phyloP scores from a whole-genome alignment of 768 basidiomycete genomes.

The Rhizopogon vulgaris region DNA sequence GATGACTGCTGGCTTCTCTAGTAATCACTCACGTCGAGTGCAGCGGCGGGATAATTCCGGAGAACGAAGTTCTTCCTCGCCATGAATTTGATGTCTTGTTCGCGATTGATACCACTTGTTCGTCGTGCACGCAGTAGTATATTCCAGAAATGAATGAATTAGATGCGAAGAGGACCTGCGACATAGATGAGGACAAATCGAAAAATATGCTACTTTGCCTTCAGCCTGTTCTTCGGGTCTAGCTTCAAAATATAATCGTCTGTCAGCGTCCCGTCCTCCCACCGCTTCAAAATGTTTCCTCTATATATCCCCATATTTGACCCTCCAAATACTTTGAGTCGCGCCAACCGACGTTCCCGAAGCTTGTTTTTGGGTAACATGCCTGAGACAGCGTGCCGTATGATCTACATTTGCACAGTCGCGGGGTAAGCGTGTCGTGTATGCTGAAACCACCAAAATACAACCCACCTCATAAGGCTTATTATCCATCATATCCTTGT shows the following conservation, averaged over 20 bases:
- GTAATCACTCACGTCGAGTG: not conserved
- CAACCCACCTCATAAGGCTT: constrained; percentile 82
- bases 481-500: constrained; percentile 73
- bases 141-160: not conserved
- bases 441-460: not conserved
- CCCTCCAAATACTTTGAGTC: constrained; percentile 84
- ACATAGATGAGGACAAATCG: constrained; percentile 1
- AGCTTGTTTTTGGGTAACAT: constrained; percentile 99
- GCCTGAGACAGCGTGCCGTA: constrained; percentile 91
- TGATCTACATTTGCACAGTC: constrained; percentile 53
- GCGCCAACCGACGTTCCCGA: constrained; percentile 78
- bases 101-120: not conserved
- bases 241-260: constrained; percentile 26
- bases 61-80: not conserved
- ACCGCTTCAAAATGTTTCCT: constrained; percentile 72
- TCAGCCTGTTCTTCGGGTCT: constrained; percentile 14
- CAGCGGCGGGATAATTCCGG: not conserved
- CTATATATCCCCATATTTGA: constrained; percentile 72
- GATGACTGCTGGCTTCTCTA: constrained; percentile 3
- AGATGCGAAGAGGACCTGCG: constrained; percentile 1
- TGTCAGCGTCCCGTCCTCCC: constrained; percentile 74
- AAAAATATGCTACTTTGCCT: constrained; percentile 9
- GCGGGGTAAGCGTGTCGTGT: not conserved
- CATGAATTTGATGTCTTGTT: not conserved
- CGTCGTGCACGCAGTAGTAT: not conserved